Percentiles rank a stretch among this genome's conserved stretches.
Evolutionary conservation across 208 protist genomes (phyloP).

Genomic region (Wallacemonas sp.): DNA sequence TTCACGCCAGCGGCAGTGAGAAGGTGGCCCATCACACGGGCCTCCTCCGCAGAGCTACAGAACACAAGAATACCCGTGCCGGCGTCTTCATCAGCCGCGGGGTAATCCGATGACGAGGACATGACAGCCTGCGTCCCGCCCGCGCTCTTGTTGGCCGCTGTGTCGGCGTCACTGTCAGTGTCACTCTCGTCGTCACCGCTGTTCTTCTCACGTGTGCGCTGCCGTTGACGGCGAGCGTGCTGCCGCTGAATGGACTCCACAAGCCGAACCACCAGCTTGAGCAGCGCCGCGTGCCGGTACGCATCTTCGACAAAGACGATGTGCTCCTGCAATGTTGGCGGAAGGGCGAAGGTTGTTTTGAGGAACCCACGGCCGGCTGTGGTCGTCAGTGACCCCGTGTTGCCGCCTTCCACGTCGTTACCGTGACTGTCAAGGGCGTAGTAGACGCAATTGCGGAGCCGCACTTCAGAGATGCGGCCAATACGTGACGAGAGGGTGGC

Average conservation of each 20-base stretch:
- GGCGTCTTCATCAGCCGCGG: constrained; percentile 42
- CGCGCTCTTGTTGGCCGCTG: neutral
- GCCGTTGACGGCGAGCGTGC: neutral
- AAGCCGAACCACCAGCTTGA: constrained; percentile 76
- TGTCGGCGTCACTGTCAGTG: neutral
- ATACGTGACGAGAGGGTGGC: constrained; percentile 88
- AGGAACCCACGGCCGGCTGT: constrained; percentile 4
- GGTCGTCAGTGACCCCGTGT: neutral
- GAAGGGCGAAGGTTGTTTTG: constrained; percentile 73
- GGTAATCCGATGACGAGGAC: constrained; percentile 27
- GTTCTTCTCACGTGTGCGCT: constrained; percentile 3
- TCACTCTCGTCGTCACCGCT: constrained; percentile 18
- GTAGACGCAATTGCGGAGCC: constrained; percentile 83
- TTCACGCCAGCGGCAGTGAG: constrained; percentile 65
- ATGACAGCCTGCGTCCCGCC: neutral
- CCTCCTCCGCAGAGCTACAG: constrained; percentile 84
- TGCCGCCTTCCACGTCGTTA: constrained; percentile 21
- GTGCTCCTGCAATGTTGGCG: constrained; percentile 81
- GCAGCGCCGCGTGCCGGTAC: constrained; percentile 80
- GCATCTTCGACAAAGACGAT: constrained; percentile 78
- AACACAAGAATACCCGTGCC: constrained; percentile 80
- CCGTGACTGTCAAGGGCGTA: constrained; percentile 79
- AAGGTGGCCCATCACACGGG: constrained; percentile 86
- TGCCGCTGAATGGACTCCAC: constrained; percentile 18
- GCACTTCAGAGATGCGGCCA: constrained; percentile 76